phyloP scores from a whole-genome alignment of 129 eudicot species.

The Artemisia tridentata region DNA sequence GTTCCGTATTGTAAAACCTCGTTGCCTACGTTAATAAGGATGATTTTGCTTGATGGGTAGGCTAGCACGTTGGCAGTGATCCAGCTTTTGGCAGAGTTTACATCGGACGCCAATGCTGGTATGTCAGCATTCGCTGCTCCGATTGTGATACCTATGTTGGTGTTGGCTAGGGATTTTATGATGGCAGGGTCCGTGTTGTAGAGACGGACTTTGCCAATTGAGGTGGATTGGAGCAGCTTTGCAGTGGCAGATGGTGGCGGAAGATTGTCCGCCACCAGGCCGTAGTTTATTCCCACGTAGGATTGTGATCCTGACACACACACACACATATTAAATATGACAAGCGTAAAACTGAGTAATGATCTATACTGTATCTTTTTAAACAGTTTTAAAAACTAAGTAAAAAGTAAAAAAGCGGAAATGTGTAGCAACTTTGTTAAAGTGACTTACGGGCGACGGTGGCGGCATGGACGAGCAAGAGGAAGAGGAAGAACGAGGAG shows the following conservation, averaged over 20 bases:
- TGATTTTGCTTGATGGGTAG: slow-evolving; percentile 64
- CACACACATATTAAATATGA: not conserved
- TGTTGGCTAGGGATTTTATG: slow-evolving; percentile 62
- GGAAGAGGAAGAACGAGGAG: slow-evolving; percentile 11
- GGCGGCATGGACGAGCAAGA: slow-evolving; percentile 31
- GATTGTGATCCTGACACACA: slow-evolving; percentile 47
- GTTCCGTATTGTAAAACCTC: slow-evolving; percentile 65
- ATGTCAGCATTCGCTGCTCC: slow-evolving; percentile 68
- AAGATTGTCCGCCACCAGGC: slow-evolving; percentile 71
- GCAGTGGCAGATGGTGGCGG: slow-evolving; percentile 73
- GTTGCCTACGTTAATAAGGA: slow-evolving; percentile 71
- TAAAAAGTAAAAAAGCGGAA: not conserved
- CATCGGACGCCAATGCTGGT: slow-evolving; percentile 57
- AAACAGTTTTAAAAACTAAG: slow-evolving; percentile 1
- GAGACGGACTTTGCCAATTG: slow-evolving; percentile 55
- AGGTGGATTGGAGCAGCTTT: slow-evolving; percentile 58
- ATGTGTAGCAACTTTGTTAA: not conserved
- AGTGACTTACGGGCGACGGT: slow-evolving; percentile 38
- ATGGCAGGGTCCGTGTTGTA: slow-evolving; percentile 63
- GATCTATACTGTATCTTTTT: not conserved
- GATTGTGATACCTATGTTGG: slow-evolving; percentile 58
- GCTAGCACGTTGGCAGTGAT: slow-evolving; percentile 45
- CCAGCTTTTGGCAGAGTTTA: slow-evolving; percentile 56
- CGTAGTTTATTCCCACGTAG: slow-evolving; percentile 70
- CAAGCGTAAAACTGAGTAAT: not conserved